Conservation (phyloP, 768 basidiomycete species). For the Fibroporia radiculosa region DNA sequence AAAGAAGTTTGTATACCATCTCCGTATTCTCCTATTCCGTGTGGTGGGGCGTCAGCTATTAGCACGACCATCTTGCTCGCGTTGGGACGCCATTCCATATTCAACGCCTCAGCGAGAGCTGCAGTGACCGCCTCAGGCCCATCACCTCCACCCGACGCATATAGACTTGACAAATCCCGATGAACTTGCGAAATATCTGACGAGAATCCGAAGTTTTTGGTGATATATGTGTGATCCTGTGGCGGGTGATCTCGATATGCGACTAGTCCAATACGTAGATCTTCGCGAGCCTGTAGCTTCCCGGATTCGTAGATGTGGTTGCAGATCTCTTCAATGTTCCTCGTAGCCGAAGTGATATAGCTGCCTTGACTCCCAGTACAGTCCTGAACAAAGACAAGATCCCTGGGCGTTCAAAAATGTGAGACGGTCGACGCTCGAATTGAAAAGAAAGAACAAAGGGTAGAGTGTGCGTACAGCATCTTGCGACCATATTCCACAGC, state of each 20-base stretch:
- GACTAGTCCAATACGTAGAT: constrained; percentile 86
- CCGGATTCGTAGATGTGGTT: constrained; percentile 93
- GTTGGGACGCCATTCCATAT: constrained; percentile 83
- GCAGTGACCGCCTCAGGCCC: constrained; percentile 97
- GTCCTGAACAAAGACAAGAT: constrained; percentile 93
- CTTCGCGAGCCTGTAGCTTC: constrained; percentile 78
- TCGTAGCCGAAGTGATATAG: constrained; percentile 89
- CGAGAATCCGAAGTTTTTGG: constrained; percentile 91
- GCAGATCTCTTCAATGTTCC: constrained; percentile 94
- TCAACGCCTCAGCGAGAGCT: constrained; percentile 76
- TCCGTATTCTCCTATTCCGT: constrained; percentile 95
- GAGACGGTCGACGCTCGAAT: not conserved
- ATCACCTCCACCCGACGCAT: constrained; percentile 88
- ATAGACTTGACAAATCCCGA: constrained; percentile 71
- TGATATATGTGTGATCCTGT: constrained; percentile 92
- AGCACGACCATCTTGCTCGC: constrained; percentile 96
- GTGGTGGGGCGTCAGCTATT: constrained; percentile 96
- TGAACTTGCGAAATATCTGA: constrained; percentile 87
- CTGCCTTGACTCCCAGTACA: constrained; percentile 90
- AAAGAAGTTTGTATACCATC: constrained; percentile 56
- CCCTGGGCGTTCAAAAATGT: constrained; percentile 35
- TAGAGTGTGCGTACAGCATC: constrained; percentile 65
- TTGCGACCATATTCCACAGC: constrained; percentile 42
- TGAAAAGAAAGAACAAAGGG: not conserved
- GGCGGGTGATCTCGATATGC: constrained; percentile 97